Evolutionary conservation across 257 asterid species (phyloP), one percentile per base, ranked within the genome.

Genomic region (Coffea eugenioides): DNA sequence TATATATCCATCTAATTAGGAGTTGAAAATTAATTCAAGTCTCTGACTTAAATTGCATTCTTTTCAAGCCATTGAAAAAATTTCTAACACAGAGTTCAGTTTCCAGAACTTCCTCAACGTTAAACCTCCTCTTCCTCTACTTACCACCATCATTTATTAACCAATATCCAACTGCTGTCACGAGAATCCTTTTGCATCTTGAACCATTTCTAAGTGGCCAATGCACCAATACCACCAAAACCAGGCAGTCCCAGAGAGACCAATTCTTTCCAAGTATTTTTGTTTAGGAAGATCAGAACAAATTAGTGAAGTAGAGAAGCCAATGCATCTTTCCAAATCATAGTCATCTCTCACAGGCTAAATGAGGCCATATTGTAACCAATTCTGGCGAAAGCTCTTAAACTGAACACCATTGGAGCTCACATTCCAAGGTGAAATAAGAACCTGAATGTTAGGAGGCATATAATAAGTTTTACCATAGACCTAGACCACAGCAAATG

Each of bases 401-500:
- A 23, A 23, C 13, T 13, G 41, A 14, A 31, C 70, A 10, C 36
- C 16, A 67, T 10, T 23, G 36, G 25, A 36, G 20, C 23, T 67
- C 72, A 16, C 73, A 18, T 15, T 27, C 39, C 46, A 14, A 48
- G 13, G 25, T 16, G 11, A 64, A 56, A 76, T 39, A 45, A 21
- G 23, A 75, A 14, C 31, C 6, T 46, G 41, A 48, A 2, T 25
- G 41, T 25, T 77, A 18, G 41, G 70, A 48, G 16, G 4, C 8
- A 20, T 25, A 34, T 27, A 3, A 2, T 34, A 25, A 23, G 74
- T 21, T 43, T 43, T 36, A 36, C 46, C 18, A 6, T 34, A 51
- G 56, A 27, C 45, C 2, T 31, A 56, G 74, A 82, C 69, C 65
- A 77, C 57, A 36, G 62, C 73, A 34, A 76, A 76, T 56, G 81